Evolutionary conservation across 2,329 filamentous ascomycete genomes (phyloP), one percentile per base, ranked within the genome.

Genomic region (Pseudogymnoascus sp.): DNA sequence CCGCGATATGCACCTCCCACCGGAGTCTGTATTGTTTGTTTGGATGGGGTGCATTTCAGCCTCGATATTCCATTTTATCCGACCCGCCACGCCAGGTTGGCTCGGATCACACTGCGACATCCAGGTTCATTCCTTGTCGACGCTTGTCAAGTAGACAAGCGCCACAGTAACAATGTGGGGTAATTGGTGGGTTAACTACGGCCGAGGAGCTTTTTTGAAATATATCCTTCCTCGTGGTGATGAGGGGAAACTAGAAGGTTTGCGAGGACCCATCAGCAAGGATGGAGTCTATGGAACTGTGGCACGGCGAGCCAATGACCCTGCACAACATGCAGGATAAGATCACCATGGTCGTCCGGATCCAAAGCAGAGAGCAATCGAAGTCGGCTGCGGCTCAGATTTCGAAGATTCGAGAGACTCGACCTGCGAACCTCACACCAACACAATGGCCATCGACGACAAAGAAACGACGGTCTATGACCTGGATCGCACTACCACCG

Each of bases 401-500:
- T 33, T 33, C 28, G n/a, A 54, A 33, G 47, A 33, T 30, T 54
- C 25, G n/a, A 54, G 43, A 30, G 47, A 54, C 47, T 33, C 47
- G 33, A 54, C 25, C n/a, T 33, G 18, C 47, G 47, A 54, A 54
- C 33, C 28, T 33, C 47, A 54, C 25, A 54, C 25, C 30, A 54
- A n/a, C 25, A 33, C 28, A 33, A 54, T 54, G 47, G 47, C n/a
- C 28, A 54, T 11, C 47, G 47, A 54, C 47, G n/a, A 54, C 25
- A 54, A 54, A 54, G 57, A 43, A 25, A 41, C 58, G 20, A 47
- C 57, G 37, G 50, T 54, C 47, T 25, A 54, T 33, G 47, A 54
- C 43, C 28, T 65, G 25, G 59, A 35, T 35, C 59, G 63, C 5
- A 63, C 63, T 22, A 63, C 63, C 50, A 60, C 47, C 57, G 67